Conservation (phyloP, 2,329 filamentous ascomycete species). For the Apiospora phragmitis region DNA sequence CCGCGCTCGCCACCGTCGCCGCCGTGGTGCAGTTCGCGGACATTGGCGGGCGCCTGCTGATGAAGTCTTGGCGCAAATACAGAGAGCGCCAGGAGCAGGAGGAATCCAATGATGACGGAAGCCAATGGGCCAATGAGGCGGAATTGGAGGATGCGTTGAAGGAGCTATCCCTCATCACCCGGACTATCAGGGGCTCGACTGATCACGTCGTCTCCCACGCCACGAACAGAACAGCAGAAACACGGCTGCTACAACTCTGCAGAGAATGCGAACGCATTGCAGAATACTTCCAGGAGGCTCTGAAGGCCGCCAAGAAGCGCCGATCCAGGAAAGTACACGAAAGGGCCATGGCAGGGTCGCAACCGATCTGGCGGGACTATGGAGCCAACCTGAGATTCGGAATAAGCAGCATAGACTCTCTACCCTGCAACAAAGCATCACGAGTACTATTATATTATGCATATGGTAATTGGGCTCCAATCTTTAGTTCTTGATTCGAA, state of each 20-base stretch:
- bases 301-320: not conserved
- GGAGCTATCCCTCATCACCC: not conserved
- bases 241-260: not conserved
- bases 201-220: not conserved
- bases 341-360: no score
- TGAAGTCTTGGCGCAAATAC: not conserved
- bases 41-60: not conserved
- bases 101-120: not conserved
- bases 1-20: not conserved
- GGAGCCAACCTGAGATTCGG: not conserved
- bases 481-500: rapidly evolving
- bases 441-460: not conserved
- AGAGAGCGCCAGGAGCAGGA: not conserved
- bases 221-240: not conserved
- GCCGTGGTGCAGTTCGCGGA: not conserved
- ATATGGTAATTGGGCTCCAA: not conserved
- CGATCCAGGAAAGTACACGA: not conserved
- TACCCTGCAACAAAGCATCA: not conserved
- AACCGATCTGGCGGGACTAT: not conserved
- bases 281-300: not conserved
- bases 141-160: not conserved
- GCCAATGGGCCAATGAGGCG: not conserved
- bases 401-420: not conserved
- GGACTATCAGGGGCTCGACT: not conserved
- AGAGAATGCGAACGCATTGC: not conserved